Conservation (phyloP, 202 grass and related monocot species). For the Elaeis oleifera region DNA sequence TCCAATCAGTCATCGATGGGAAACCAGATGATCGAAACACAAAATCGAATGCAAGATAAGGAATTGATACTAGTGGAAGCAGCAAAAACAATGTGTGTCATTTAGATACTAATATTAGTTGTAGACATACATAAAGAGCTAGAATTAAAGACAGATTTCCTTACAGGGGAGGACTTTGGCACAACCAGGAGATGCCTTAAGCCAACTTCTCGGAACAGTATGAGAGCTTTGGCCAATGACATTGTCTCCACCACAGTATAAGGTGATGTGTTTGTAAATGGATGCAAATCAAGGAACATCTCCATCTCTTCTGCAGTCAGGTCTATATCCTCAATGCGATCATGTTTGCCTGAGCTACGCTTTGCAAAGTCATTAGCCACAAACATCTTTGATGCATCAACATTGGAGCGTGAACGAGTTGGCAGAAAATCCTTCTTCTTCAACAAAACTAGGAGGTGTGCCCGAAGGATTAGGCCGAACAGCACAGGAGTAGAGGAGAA, state of each 20-base stretch:
- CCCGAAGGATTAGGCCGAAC: conserved; percentile 64
- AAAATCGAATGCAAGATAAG: too few relatives aligned
- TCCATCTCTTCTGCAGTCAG: conserved; percentile 81
- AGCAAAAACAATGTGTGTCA: too few relatives aligned
- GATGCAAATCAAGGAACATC: conserved; percentile 90
- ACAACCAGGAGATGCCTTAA: conserved; percentile 80
- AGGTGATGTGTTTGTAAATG: conserved; percentile 81
- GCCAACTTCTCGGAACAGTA: conserved; percentile 89
- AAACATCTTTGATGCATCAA: conserved; percentile 33
- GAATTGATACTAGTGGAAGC: too few relatives aligned
- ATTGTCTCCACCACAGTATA: conserved; percentile 93
- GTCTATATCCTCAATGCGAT: conserved; percentile 38
- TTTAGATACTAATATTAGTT: too few relatives aligned
- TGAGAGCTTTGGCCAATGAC: conserved; percentile 86
- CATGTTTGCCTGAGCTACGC: conserved; percentile 72
- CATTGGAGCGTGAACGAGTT: conserved; percentile 17
- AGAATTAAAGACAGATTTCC: background rate
- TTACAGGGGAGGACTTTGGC: conserved; percentile 73
- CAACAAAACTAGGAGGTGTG: conserved; percentile 68
- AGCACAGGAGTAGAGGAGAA: conserved; percentile 43
- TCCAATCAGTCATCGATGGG: too few relatives aligned
- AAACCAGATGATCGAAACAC: too few relatives aligned
- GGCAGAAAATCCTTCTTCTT: conserved; percentile 55
- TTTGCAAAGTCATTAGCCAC: conserved; percentile 72
- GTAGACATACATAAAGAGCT: too few relatives aligned